Conservation (phyloP, 2,329 filamentous ascomycete species). For the Ophiostoma sp. region DNA sequence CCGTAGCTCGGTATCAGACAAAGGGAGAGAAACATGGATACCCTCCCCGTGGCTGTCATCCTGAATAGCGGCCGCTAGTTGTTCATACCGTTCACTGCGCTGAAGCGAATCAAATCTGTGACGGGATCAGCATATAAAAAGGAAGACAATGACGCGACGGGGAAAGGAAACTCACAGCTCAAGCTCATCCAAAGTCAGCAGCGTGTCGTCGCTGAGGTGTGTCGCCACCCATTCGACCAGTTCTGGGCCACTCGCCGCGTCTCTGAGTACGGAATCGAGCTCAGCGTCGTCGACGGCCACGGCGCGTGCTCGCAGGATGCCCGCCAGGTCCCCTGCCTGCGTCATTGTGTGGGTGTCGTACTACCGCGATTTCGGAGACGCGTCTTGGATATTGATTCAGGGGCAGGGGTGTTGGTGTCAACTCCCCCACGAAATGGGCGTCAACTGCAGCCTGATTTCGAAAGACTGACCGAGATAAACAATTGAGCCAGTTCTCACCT, state of each 20-base stretch:
- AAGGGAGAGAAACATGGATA: slow-evolving; percentile 42
- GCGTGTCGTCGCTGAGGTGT: slow-evolving; percentile 52
- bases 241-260: slow-evolving; percentile 39
- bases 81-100: slow-evolving; percentile 50
- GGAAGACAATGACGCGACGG: background rate
- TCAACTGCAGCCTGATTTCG: background rate
- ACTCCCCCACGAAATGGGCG: too few relatives aligned
- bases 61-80: slow-evolving; percentile 41
- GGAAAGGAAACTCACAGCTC: slow-evolving; percentile 39
- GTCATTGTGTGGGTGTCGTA: background rate
- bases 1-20: slow-evolving; percentile 61
- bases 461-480: background rate
- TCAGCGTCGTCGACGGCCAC: slow-evolving; percentile 20
- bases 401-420: background rate
- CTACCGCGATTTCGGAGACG: background rate
- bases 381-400: slow-evolving; percentile 3
- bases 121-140: background rate
- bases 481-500: background rate
- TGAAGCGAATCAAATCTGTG: slow-evolving; percentile 48
- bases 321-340: slow-evolving; percentile 13
- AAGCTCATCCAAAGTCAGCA: slow-evolving; percentile 57
- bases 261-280: slow-evolving; percentile 42
- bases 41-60: background rate
- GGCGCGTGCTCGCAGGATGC: slow-evolving; percentile 24
- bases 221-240: slow-evolving; percentile 51